Evolutionary conservation across 495 filamentous ascomycete genomes (phyloP), one percentile per base, ranked within the genome.

Genomic region (Penicilliopsis zonata): DNA sequence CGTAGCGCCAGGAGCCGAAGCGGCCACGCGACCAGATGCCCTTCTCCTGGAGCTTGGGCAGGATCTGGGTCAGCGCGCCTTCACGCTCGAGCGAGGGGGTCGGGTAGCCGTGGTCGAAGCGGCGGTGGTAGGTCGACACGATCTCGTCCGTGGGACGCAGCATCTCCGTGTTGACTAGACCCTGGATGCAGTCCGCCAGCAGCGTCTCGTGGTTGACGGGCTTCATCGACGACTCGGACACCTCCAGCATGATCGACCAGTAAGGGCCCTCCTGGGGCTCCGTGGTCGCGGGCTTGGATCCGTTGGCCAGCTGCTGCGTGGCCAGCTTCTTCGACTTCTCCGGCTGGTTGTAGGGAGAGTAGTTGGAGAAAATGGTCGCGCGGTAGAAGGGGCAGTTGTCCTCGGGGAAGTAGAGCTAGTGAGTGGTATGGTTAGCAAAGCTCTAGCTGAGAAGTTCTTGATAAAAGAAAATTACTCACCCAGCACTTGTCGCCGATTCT

Each of bases 331-430:
- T 78, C 35, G 76, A 76, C 27, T 72, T 65, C 33, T 77, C 64
- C 13, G 90, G 90, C 63, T 96, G 90, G 68, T 99, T 99, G 75
- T 93, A 74, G 37, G 88, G 90, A 12, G 92, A 96, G 72, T 99
- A 99, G 77, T 99, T 99, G 63, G 90, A 96, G 77, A 99, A 99
- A 65, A 99, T 96, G 41, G 90, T 99, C 50, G 90, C 90, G 48
- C 90, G 86, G 71, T 99, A 99, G 77, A 99, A 99, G 53, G 86
- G 86, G 71, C 87, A 94, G 74, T 99, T 76, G 59, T 94, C 78
- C 57, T 99, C 92, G 42, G 90, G 90, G 78, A 96, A 99, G 76
- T 99, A 99, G 34, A 99, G 75, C 85, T 81, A 42, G 5, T 31
- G 9, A 20, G 18, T 7, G 18, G 27, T 8, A 30, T 6, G 9